Evolutionary conservation across 768 basidiomycete species (phyloP).

Genomic region (Suillus discolor): DNA sequence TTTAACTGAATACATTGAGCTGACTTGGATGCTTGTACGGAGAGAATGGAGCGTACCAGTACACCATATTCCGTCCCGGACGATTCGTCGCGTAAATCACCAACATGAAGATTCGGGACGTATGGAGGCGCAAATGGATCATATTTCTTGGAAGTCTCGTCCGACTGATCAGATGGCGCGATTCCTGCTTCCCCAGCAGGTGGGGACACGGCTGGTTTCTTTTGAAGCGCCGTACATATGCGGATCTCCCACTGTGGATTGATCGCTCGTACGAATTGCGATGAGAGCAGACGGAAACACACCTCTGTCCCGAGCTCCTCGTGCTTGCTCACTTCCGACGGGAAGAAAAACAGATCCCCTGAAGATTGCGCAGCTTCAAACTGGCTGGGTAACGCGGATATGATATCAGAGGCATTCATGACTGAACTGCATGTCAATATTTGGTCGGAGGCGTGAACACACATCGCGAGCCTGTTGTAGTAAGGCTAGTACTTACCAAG

Average conservation of each 20-base stretch:
- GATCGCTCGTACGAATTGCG: not conserved
- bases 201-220: constrained; percentile 64
- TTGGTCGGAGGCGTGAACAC: not conserved
- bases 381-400: constrained; percentile 52
- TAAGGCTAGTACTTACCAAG: too few species aligned
- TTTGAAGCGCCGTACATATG: constrained; percentile 80
- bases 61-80: constrained; percentile 62
- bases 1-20: constrained; percentile 59
- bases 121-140: constrained; percentile 93
- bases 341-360: constrained; percentile 77
- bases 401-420: constrained; percentile 45
- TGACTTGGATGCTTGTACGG: not conserved
- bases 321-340: constrained; percentile 67
- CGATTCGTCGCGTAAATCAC: constrained; percentile 66
- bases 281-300: constrained; percentile 17
- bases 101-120: constrained; percentile 70
- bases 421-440: not conserved
- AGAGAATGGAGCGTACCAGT: constrained; percentile 52
- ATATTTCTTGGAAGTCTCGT: constrained; percentile 31
- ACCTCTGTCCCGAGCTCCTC: constrained; percentile 69
- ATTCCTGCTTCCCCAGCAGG: constrained; percentile 38
- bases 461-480: not conserved
- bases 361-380: constrained; percentile 61
- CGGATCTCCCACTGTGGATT: constrained; percentile 77
- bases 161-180: constrained; percentile 27